These are phyloP conservation scores for Trichocladium uniseriatum DNA, from an alignment of 495 filamentous ascomycete species.

Conservation along the genomic window DNA sequence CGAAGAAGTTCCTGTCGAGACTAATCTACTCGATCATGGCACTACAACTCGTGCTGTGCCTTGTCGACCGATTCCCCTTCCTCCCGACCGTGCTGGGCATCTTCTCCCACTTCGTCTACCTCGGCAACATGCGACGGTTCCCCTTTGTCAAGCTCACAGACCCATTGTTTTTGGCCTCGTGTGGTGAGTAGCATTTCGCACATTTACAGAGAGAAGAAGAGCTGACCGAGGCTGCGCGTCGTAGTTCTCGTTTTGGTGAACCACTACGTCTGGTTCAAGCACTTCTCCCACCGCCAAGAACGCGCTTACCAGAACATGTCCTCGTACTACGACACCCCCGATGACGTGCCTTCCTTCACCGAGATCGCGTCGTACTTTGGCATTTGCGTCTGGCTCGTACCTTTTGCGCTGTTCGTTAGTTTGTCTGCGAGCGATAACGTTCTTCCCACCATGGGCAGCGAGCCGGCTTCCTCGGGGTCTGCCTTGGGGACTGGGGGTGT, in stretches of 20 bases:
- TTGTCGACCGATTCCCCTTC: conserved; percentile 80
- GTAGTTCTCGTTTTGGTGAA: conserved; percentile 76
- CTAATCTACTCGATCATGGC: conserved; percentile 79
- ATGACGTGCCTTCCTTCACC: conserved; percentile 72
- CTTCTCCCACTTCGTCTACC: conserved; percentile 74
- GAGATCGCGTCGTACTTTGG: conserved; percentile 96
- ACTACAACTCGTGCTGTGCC: conserved; percentile 61
- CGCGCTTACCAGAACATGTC: conserved; percentile 36
- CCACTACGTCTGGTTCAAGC: conserved; percentile 92
- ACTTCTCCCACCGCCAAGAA: conserved; percentile 63
- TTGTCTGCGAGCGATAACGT: conserved; percentile 91
- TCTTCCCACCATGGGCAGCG: conserved; percentile 67
- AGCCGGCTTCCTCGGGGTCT: conserved; percentile 23
- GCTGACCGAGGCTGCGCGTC: not conserved
- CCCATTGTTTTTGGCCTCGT: conserved; percentile 78
- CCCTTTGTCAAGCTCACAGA: conserved; percentile 83
- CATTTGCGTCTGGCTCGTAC: conserved; percentile 91
- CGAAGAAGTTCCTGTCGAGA: conserved; percentile 70
- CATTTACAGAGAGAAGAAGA: not conserved
- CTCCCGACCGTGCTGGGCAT: conserved; percentile 64
- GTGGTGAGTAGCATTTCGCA: conserved; percentile 43
- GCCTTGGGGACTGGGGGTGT: conserved; percentile 20
- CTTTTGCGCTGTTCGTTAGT: conserved; percentile 90
- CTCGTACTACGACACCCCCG: conserved; percentile 48
- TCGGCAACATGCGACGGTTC: conserved; percentile 80